Conservation (phyloP, 306 rosid species). For the Begonia masoniana region DNA sequence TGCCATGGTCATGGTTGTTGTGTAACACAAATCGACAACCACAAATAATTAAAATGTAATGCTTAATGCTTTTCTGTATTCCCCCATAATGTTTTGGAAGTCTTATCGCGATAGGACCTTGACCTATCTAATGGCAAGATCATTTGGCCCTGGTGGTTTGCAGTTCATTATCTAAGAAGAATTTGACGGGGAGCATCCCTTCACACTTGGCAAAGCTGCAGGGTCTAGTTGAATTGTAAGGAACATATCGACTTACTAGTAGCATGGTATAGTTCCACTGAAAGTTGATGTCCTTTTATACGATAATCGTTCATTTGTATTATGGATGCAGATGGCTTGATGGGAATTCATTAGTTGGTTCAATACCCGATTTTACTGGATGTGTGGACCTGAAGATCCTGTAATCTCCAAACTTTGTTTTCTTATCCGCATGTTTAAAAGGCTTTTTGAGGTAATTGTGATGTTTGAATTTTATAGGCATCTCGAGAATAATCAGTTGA, state of each 20-base stretch:
- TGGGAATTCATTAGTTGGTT: constrained; percentile 48
- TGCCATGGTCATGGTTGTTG: constrained; percentile 91
- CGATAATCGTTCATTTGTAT: constrained; percentile 8
- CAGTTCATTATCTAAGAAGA: constrained; percentile 63
- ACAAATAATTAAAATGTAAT: constrained; percentile 69
- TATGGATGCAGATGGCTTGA: constrained; percentile 40
- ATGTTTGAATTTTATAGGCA: constrained; percentile 47
- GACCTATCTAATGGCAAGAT: constrained; percentile 18
- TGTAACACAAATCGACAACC: constrained; percentile 74
- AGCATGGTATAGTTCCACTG: constrained; percentile 11
- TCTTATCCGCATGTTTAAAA: background rate
- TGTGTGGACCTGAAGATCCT: constrained; percentile 63
- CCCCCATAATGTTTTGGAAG: background rate
- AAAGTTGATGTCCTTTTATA: background rate
- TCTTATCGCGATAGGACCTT: background rate
- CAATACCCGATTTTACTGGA: constrained; percentile 75
- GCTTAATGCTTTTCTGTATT: constrained; percentile 6
- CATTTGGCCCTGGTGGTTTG: constrained; percentile 23
- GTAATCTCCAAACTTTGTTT: constrained; percentile 30
- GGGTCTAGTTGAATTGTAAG: constrained; percentile 81
- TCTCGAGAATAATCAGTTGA: constrained; percentile 83
- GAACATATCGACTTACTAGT: constrained; percentile 12
- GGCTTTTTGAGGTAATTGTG: constrained; percentile 16
- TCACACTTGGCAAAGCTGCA: constrained; percentile 52
- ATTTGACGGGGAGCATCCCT: constrained; percentile 75